Conservation (phyloP, 2,329 filamentous ascomycete species). For the Mycosphaerelloides madeirae region DNA sequence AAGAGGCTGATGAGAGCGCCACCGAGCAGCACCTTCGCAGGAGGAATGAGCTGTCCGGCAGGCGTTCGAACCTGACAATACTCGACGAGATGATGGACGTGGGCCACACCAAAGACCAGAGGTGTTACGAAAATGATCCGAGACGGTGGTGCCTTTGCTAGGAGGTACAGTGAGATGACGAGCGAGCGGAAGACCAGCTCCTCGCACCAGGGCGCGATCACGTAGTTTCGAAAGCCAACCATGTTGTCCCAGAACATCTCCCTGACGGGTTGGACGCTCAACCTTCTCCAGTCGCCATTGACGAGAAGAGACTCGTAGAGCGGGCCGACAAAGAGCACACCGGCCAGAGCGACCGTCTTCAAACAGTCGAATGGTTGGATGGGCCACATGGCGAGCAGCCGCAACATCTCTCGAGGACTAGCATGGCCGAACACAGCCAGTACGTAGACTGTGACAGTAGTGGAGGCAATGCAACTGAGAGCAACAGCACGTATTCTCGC, state of each 20-base stretch:
- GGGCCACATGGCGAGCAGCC: constrained; percentile 77
- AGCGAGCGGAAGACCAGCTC: constrained; percentile 90
- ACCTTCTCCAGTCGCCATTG: constrained; percentile 61
- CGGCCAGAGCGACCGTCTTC: constrained; percentile 65
- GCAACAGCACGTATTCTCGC: constrained; percentile 78
- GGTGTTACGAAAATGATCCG: constrained; percentile 76
- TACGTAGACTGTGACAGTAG: constrained; percentile 61
- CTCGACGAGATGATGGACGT: constrained; percentile 94
- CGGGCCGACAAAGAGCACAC: constrained; percentile 75
- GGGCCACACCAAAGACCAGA: constrained; percentile 85
- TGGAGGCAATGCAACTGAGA: constrained; percentile 66
- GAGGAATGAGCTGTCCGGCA: constrained; percentile 36
- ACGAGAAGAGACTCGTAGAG: constrained; percentile 74
- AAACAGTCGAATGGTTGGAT: constrained; percentile 47
- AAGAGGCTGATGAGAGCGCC: constrained; percentile 65
- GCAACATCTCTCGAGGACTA: constrained; percentile 54
- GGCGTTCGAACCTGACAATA: constrained; percentile 70
- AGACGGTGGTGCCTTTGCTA: constrained; percentile 53
- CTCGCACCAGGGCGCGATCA: constrained; percentile 83
- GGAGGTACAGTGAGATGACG: constrained; percentile 74
- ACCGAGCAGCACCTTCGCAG: constrained; percentile 21
- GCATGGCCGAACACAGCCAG: constrained; percentile 53
- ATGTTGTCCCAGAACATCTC: constrained; percentile 63
- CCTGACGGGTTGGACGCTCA: constrained; percentile 48
- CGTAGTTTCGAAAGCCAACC: constrained; percentile 79